Base-by-base conservation (phyloP, 768 basidiomycete species). In the Suillus placidus region DNA sequence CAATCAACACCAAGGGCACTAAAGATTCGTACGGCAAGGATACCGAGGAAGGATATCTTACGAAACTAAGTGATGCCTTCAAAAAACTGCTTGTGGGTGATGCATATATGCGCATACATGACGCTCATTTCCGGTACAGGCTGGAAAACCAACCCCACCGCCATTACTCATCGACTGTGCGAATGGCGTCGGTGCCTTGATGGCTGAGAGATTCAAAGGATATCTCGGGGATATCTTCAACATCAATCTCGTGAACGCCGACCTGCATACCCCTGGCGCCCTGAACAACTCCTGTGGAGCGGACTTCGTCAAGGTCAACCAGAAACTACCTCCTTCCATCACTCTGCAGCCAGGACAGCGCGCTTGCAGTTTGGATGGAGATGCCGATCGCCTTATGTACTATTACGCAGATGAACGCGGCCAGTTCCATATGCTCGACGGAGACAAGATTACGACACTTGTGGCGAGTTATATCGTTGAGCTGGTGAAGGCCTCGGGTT, bases 321-420 rank as follows among this genome's bases (percentile, higher is more conserved):
- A 99, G 80, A 89, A 83, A 67, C 80, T 93, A 12, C 97, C 97
- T 10, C 91, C 93, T 32, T 90, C 91, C 7, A 79, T 98, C 38
- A 79, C 79, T 8, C 78, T 95, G 60, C 82, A 86, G 64, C 82
- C 90, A 26, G 89, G 91, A 16, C 86, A 94, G 73, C 86, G 95
- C 51, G 96, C 87, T 1, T 98, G 95, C 78, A 97, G 95, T 73
- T 84, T 97, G 63, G 97, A 99, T 70, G 97, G 97, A 43, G 97
- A 99, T 76, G 97, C 97, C 5, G 97, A 99, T 80, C 88, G 97
- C 45, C 81, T 99, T 70, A 96, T 99, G 73, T 99, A 95, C 76
- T 99, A 89, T 80, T 98, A 97, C 76, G 78, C 94, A 66, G 93
- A 95, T 74, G 87, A 90, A 66, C 81, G 84, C 37, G 83, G 86